phyloP scores from a whole-genome alignment of 2,329 filamentous ascomycete genomes.

The Xylaria sp. region DNA sequence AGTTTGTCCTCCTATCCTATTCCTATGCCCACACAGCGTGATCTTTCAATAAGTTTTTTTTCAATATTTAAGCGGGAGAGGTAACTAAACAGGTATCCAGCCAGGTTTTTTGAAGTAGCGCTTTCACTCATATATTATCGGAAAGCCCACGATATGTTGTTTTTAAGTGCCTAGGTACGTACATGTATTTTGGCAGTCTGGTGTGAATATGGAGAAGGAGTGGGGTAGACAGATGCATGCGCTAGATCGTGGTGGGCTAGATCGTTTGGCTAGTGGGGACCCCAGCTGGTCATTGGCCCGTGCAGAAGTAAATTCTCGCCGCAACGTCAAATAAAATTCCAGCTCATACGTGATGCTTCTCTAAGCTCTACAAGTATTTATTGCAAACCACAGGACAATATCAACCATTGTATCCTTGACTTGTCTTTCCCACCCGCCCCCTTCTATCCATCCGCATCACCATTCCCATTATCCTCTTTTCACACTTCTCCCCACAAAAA shows the following conservation, averaged over 20 bases:
- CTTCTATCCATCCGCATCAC: not conserved
- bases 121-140: not conserved
- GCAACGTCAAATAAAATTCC: slow-evolving; percentile 41
- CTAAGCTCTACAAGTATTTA: not conserved
- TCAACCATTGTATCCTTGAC: not conserved
- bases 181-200: no score
- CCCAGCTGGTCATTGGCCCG: slow-evolving; percentile 31
- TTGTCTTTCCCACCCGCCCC: not conserved
- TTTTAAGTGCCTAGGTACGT: not conserved
- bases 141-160: not conserved
- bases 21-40: not conserved
- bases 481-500: not conserved
- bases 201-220: no score
- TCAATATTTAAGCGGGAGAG: not conserved
- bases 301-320: slow-evolving; percentile 38
- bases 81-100: not conserved
- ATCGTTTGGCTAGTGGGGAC: not conserved
- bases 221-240: not conserved
- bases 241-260: not conserved
- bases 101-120: not conserved
- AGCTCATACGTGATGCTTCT: slow-evolving; percentile 18
- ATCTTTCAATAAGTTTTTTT: not conserved
- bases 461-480: slow-evolving; percentile 6
- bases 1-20: slow-evolving; percentile 6
- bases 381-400: not conserved